A percentile compares a stretch with the other conserved stretches of the same genome.
Evolutionary conservation across 2,329 filamentous ascomycete genomes (phyloP).

Genomic region (Amauroascus niger): DNA sequence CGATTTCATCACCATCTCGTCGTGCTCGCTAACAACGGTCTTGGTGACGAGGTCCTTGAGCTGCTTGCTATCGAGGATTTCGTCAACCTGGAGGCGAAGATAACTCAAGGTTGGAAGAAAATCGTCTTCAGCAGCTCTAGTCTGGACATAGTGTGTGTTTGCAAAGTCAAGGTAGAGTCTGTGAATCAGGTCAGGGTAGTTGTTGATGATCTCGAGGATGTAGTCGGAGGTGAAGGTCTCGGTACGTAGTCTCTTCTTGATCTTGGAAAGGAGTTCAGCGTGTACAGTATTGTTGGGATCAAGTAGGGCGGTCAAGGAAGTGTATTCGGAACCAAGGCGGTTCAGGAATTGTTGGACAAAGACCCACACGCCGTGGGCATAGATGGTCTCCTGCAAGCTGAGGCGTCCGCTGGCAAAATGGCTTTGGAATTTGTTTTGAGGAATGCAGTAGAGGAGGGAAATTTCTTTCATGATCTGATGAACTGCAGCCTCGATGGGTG

Average conservation of each 20-base stretch:
- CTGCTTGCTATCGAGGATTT: constrained; percentile 65
- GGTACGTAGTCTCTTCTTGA: constrained; percentile 88
- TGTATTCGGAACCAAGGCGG: constrained; percentile 83
- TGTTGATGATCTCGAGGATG: constrained; percentile 91
- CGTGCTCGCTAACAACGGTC: constrained; percentile 83
- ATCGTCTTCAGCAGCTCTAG: constrained; percentile 53
- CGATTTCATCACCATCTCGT: constrained; percentile 94
- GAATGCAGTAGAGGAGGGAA: constrained; percentile 92
- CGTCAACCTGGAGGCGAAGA: constrained; percentile 55
- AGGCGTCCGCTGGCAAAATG: constrained; percentile 79
- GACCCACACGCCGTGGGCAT: constrained; percentile 94
- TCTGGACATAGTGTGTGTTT: constrained; percentile 68
- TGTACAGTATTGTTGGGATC: constrained; percentile 74
- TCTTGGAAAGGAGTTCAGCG: constrained; percentile 77
- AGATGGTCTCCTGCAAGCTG: constrained; percentile 92
- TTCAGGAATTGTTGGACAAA: constrained; percentile 98
- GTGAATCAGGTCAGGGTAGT: constrained; percentile 78
- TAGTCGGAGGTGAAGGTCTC: constrained; percentile 98
- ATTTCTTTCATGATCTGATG: constrained; percentile 99
- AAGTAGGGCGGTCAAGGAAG: constrained; percentile 69
- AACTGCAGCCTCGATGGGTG: constrained; percentile 85
- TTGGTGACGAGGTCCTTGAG: constrained; percentile 68
- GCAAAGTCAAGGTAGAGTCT: constrained; percentile 87
- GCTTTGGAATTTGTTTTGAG: constrained; percentile 88
- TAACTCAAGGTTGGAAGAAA: constrained; percentile 62